phyloP scores from a whole-genome alignment of 331 rosid genomes.

The Acacia pycnantha region DNA sequence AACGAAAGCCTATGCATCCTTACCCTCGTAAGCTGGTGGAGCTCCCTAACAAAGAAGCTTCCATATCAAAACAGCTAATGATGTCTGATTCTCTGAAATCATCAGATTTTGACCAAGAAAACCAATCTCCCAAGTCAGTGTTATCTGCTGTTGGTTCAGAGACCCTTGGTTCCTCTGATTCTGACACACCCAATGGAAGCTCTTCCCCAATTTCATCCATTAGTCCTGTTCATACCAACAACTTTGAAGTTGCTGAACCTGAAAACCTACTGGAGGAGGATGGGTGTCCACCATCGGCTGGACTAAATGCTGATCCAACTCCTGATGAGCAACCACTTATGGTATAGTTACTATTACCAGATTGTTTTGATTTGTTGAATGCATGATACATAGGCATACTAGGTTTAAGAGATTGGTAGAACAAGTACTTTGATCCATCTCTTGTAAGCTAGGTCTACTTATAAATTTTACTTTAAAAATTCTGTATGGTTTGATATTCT shows the following conservation, averaged over 20 bases:
- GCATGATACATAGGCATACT: not conserved
- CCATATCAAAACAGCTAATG: constrained; percentile 34
- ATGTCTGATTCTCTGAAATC: constrained; percentile 50
- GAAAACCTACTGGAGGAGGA: constrained; percentile 43
- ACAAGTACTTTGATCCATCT: not conserved
- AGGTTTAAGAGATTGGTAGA: not conserved
- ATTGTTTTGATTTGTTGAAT: constrained; percentile 5
- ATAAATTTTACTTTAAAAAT: not conserved
- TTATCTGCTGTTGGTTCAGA: constrained; percentile 52
- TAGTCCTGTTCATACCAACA: constrained; percentile 32
- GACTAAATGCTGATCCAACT: constrained; percentile 25
- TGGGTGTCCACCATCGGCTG: constrained; percentile 35
- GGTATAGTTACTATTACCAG: constrained; percentile 40
- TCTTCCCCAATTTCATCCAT: constrained; percentile 63
- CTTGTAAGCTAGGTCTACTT: not conserved
- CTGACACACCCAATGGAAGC: constrained; percentile 49
- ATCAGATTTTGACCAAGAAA: constrained; percentile 55
- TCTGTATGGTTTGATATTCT: constrained; percentile 1
- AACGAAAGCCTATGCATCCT: constrained; percentile 81
- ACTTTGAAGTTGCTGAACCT: constrained; percentile 31
- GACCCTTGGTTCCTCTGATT: constrained; percentile 45
- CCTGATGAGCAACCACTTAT: constrained; percentile 27
- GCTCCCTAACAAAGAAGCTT: constrained; percentile 32
- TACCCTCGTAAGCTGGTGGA: constrained; percentile 75
- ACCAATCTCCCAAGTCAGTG: constrained; percentile 74